Conservation (phyloP, 306 rosid species). For the Dalbergia cochinchinensis region DNA sequence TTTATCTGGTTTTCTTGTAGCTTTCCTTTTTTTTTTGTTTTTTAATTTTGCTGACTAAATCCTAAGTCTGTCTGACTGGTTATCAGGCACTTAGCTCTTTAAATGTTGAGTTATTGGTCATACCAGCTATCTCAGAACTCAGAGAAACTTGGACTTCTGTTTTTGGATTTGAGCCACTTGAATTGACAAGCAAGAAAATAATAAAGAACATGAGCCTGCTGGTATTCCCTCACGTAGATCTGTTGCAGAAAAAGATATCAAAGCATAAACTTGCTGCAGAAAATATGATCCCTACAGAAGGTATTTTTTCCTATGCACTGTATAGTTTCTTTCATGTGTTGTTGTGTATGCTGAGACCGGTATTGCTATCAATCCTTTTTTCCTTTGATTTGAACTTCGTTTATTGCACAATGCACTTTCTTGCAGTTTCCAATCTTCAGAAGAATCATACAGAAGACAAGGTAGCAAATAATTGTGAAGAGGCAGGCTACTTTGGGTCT, state of each 20-base stretch:
- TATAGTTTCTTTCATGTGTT: constrained; percentile 13
- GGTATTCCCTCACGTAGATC: constrained; percentile 87
- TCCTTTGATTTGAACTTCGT: constrained; percentile 19
- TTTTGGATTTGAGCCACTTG: constrained; percentile 85
- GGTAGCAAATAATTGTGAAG: constrained; percentile 42
- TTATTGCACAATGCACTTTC: constrained; percentile 35
- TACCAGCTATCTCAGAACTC: constrained; percentile 88
- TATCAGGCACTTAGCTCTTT: constrained; percentile 80
- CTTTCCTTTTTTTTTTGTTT: not conserved
- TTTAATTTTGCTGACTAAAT: constrained; percentile 44
- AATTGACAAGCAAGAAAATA: constrained; percentile 57
- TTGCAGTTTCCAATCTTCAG: constrained; percentile 57
- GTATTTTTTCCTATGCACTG: constrained; percentile 48
- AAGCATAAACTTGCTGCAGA: constrained; percentile 47
- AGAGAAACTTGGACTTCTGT: constrained; percentile 84
- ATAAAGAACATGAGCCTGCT: constrained; percentile 73
- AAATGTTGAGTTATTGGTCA: constrained; percentile 81
- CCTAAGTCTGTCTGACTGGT: constrained; percentile 35
- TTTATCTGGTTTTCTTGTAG: constrained; percentile 32
- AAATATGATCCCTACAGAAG: constrained; percentile 50
- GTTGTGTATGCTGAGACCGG: constrained; percentile 22
- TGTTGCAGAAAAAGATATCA: constrained; percentile 76
- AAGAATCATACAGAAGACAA: constrained; percentile 41
- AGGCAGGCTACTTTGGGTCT: constrained; percentile 40
- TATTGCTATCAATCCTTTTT: constrained; percentile 32